phyloP scores from a whole-genome alignment of 768 basidiomycete species.

The Hydnum rufescens region DNA sequence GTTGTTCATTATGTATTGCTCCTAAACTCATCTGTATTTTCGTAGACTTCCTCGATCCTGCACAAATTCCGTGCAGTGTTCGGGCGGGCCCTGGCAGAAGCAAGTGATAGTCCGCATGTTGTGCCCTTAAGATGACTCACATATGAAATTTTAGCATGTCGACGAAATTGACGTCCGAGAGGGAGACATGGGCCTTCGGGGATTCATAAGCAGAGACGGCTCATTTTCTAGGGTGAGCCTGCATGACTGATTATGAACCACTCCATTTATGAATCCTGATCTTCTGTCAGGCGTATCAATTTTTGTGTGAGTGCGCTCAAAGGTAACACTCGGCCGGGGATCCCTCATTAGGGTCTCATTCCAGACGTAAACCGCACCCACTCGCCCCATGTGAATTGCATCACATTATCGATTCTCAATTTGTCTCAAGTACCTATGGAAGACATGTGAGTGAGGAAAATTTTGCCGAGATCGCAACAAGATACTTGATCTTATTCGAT shows the following conservation, averaged over 20 bases:
- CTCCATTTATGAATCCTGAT: not conserved
- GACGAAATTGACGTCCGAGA: slow-evolving; percentile 35
- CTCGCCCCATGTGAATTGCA: slow-evolving; percentile 47
- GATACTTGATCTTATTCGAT: too few relatives aligned
- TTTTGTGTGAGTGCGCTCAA: slow-evolving; percentile 51
- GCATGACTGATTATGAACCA: slow-evolving; percentile 1
- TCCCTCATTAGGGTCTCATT: too few relatives aligned
- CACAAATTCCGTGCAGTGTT: slow-evolving; percentile 52
- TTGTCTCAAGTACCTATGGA: too few relatives aligned
- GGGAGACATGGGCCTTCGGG: slow-evolving; percentile 40
- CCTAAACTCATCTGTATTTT: not conserved
- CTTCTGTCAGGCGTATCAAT: slow-evolving; percentile 33
- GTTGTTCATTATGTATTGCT: not conserved
- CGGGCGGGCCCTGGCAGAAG: slow-evolving; percentile 54
- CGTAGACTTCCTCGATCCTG: slow-evolving; percentile 43
- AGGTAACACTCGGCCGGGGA: not conserved
- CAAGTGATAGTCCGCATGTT: slow-evolving; percentile 18
- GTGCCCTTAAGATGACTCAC: not conserved
- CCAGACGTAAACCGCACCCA: slow-evolving; percentile 67
- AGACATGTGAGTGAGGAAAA: too few relatives aligned
- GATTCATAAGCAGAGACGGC: slow-evolving; percentile 72
- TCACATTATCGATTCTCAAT: slow-evolving; percentile 41
- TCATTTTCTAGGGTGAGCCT: slow-evolving; percentile 44
- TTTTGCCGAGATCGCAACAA: too few relatives aligned
- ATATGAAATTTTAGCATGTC: slow-evolving; percentile 31